Percentiles rank a stretch among this genome's conserved stretches.
phyloP scores from a whole-genome alignment of 2,329 filamentous ascomycete genomes.

The Cercospora sp. region DNA sequence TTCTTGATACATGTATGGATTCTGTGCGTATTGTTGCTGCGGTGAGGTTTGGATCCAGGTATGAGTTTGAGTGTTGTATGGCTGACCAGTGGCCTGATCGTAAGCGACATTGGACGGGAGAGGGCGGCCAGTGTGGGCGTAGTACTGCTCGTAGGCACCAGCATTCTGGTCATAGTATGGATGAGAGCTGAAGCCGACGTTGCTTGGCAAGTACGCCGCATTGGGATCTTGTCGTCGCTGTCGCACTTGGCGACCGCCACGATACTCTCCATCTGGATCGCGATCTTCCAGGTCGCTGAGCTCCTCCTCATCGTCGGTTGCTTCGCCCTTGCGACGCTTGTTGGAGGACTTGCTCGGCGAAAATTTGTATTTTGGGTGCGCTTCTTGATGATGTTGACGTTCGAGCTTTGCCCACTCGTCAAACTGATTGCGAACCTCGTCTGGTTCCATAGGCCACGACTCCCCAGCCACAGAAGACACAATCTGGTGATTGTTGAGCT shows the following conservation, averaged over 20 bases:
- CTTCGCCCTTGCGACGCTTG: conserved; percentile 49
- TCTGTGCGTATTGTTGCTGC: conserved; percentile 28
- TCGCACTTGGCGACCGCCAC: conserved; percentile 32
- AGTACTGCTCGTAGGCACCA: conserved; percentile 34
- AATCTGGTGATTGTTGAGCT: conserved; percentile 89
- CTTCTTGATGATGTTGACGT: conserved; percentile 77
- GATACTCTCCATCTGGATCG: conserved; percentile 40
- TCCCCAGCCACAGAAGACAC: conserved; percentile 84
- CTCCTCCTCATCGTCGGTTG: conserved; percentile 40
- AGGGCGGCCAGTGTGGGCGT: conserved; percentile 33
- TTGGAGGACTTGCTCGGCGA: conserved; percentile 71
- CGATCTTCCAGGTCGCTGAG: conserved; percentile 36
- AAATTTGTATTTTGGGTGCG: conserved; percentile 93
- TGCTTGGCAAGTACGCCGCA: conserved; percentile 31
- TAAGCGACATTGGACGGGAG: conserved; percentile 37
- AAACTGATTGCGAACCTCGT: conserved; percentile 72
- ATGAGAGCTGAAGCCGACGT: conserved; percentile 36
- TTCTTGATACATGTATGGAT: conserved; percentile 34
- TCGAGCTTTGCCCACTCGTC: conserved; percentile 78
- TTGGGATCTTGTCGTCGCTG: conserved; percentile 30
- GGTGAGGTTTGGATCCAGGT: conserved; percentile 32
- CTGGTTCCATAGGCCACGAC: conserved; percentile 80
- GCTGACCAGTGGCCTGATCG: conserved; percentile 31
- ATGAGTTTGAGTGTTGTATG: conserved; percentile 35
- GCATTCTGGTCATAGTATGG: conserved; percentile 37